Conservation (phyloP, 371 early-diverging fungal genomes). For the Capillidium heterosporum region DNA sequence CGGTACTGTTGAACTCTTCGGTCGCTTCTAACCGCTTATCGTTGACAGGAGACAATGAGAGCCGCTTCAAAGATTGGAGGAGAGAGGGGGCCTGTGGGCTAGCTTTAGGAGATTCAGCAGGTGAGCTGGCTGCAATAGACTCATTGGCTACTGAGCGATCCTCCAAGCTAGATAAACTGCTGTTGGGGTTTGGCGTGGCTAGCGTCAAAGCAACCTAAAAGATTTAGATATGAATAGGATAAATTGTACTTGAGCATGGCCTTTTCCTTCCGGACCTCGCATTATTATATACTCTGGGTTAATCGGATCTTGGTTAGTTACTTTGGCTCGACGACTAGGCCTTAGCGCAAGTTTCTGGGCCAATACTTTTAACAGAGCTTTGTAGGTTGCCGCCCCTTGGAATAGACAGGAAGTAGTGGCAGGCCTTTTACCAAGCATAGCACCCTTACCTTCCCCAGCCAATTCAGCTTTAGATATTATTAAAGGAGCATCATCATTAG, state of each 20-base stretch:
- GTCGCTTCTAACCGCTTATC: not conserved
- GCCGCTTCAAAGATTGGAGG: conserved; percentile 17
- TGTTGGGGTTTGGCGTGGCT: conserved; percentile 9
- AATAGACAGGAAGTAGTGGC: conserved; percentile 42
- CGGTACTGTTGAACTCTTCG: conserved; percentile 12
- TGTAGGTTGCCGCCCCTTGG: conserved; percentile 62
- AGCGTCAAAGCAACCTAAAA: conserved; percentile 8
- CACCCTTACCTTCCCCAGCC: not conserved
- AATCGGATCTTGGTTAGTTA: conserved; percentile 19
- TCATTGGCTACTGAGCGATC: conserved; percentile 3
- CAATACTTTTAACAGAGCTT: conserved; percentile 44
- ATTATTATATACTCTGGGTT: conserved; percentile 63
- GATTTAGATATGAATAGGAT: conserved; percentile 7
- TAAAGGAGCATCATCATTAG: conserved; percentile 6
- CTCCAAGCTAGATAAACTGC: conserved; percentile 10
- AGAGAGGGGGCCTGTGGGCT: conserved; percentile 8
- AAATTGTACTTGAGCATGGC: conserved; percentile 50
- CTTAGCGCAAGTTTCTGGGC: conserved; percentile 42
- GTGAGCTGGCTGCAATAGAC: not conserved
- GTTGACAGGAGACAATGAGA: conserved; percentile 14
- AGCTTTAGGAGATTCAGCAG: not conserved
- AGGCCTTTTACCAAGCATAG: not conserved
- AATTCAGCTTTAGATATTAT: conserved; percentile 6
- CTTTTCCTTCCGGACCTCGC: conserved; percentile 71
- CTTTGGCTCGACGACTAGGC: conserved; percentile 14